These are phyloP conservation scores for Chalciporus pseudorubinellus DNA, from an alignment of 768 basidiomycete genomes.

Conservation along the genomic window DNA sequence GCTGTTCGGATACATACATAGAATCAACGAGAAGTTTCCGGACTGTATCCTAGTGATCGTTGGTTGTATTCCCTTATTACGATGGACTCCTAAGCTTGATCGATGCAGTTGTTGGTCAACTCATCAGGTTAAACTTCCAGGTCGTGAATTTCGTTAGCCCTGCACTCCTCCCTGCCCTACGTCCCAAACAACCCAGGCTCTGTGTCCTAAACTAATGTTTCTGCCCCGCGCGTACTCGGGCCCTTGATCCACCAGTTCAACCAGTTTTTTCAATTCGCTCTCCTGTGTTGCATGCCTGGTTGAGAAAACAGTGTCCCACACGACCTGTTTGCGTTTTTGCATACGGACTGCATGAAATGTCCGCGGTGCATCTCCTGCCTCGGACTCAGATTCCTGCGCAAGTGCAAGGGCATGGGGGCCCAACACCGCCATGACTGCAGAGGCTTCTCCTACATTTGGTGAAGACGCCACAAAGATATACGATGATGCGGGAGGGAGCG, in stretches of 20 bases:
- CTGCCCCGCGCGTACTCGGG: background rate
- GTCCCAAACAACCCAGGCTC: conserved; percentile 25
- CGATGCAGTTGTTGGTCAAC: background rate
- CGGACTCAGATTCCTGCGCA: conserved; percentile 9
- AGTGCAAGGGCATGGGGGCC: conserved; percentile 25
- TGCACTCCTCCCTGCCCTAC: conserved; percentile 1
- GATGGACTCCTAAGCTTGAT: conserved; percentile 4
- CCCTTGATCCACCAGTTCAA: conserved; percentile 1
- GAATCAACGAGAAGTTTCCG: conserved; percentile 1
- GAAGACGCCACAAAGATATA: conserved; percentile 23
- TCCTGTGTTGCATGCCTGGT: conserved; percentile 15
- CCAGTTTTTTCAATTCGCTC: conserved; percentile 13
- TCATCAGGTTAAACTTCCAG: too few species aligned
- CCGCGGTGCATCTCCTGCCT: background rate
- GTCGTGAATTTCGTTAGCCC: too few species aligned
- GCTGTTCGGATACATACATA: background rate
- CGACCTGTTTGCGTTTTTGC: background rate
- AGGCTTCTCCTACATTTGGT: conserved; percentile 8
- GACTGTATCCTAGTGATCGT: conserved; percentile 12
- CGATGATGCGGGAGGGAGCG: conserved; percentile 8
- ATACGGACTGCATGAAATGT: conserved; percentile 20
- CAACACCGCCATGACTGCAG: conserved; percentile 24
- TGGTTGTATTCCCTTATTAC: background rate
- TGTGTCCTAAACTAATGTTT: conserved; percentile 7
- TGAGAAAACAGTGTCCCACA: conserved; percentile 16